Evolutionary conservation across 768 basidiomycete species (phyloP), one percentile per base, ranked within the genome.

Genomic region (Aureoboletus auriporus): DNA sequence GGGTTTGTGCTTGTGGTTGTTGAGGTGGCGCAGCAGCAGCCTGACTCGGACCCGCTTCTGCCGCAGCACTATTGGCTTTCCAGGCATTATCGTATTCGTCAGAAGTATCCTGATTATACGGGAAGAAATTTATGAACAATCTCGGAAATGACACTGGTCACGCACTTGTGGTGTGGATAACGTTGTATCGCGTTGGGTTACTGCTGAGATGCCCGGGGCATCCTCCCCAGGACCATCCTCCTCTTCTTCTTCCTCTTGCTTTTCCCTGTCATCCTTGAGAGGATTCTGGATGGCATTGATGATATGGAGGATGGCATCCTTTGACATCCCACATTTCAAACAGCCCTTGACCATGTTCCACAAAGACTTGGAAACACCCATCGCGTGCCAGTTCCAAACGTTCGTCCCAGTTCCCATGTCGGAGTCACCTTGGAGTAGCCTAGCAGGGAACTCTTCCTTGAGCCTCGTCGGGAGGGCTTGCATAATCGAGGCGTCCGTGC

Each of bases 381-480:
- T 71, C 1, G 82, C 80, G 48, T 80, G 79, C 87, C 87, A 90
- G 60, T 80, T 84, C 87, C 87, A 90, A 9, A 85, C 75, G 47
- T 79, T 75, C 2, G 74, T 52, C 1, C 78, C 81, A 36, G 71
- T 75, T 0, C 83, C 84, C 13, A 79, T 71, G 54, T 87, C 80
- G 0, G 74, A 66, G 46, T 79, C 78, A 9, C 76, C 75, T 40
- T 79, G 76, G 38, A 86, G 61, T 1, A 90, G 61, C 5, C 70
- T 74, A 0, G 83, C 86, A 0, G 88, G 86, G 54, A 90, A 84
- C 65, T 90, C 88, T 54, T 87, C 83, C 50, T 77, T 78, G 16
- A 90, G 73, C 49, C 79, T 78, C 3, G 72, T 64, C 0, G 88
- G 88, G 8, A 90, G 75, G 4, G 84, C 78, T 36, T 81, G 79